These are phyloP conservation scores for Yueomyces sp. DNA, from an alignment of 805 yeast genomes.

Conservation along the genomic window DNA sequence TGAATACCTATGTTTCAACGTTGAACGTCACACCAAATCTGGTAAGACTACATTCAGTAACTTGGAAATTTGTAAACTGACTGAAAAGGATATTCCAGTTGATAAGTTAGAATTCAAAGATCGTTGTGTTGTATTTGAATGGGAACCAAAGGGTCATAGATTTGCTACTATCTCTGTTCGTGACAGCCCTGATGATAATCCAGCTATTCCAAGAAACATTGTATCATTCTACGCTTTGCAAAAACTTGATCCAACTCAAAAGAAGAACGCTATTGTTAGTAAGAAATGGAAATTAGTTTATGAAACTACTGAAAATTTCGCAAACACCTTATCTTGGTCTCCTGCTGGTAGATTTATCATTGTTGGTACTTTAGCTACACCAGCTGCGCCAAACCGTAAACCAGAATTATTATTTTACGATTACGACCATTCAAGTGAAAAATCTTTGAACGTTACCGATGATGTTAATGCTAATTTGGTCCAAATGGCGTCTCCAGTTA, in stretches of 20 bases:
- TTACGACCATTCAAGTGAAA: slow-evolving; percentile 65
- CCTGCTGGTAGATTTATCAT: slow-evolving; percentile 84
- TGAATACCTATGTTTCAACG: slow-evolving; percentile 78
- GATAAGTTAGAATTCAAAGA: slow-evolving; percentile 90
- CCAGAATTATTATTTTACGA: slow-evolving; percentile 81
- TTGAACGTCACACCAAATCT: slow-evolving; percentile 93
- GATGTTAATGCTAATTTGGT: slow-evolving; percentile 47
- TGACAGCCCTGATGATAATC: slow-evolving; percentile 37
- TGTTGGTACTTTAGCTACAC: slow-evolving; percentile 33
- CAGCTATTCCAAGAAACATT: slow-evolving; percentile 50
- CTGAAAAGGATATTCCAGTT: slow-evolving; percentile 85
- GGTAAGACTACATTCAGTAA: slow-evolving; percentile 85
- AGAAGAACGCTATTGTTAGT: slow-evolving; percentile 28
- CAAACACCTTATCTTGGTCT: slow-evolving; percentile 72
- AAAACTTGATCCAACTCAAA: slow-evolving; percentile 27
- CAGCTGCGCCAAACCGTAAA: slow-evolving; percentile 26
- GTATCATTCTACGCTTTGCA: slow-evolving; percentile 79
- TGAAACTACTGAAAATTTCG: slow-evolving; percentile 43
- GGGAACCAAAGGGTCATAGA: slow-evolving; percentile 92
- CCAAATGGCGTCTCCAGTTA: slow-evolving; percentile 49
- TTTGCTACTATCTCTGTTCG: slow-evolving; percentile 64
- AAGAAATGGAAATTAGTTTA: slow-evolving; percentile 50
- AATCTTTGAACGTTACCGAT: slow-evolving; percentile 20
- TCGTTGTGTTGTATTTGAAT: slow-evolving; percentile 72
- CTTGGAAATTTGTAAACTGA: slow-evolving; percentile 78